Percentiles rank a stretch among this genome's conserved stretches.
phyloP scores from a whole-genome alignment of 257 asterid species.

The Nemophila menziesii region DNA sequence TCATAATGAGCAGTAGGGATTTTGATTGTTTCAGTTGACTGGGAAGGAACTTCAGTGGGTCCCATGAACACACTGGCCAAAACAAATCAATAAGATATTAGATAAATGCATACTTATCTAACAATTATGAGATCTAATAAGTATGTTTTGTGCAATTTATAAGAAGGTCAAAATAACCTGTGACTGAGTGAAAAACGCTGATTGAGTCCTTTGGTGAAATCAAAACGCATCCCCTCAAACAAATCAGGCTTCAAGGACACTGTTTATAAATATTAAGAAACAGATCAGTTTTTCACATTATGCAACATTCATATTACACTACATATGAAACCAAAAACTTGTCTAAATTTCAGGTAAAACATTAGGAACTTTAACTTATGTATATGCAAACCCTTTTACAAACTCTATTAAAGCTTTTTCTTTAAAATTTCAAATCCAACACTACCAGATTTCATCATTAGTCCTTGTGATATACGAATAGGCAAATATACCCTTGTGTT shows the following conservation, averaged over 20 bases:
- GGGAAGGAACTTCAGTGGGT: conserved; percentile 87
- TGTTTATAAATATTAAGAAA: conserved; percentile 27
- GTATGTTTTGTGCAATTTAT: background rate
- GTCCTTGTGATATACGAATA: no score
- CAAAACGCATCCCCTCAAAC: conserved; percentile 97
- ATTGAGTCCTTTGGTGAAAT: conserved; percentile 85
- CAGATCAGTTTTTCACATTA: background rate
- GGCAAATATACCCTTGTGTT: no score
- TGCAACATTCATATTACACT: background rate
- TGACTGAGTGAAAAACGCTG: conserved; percentile 87
- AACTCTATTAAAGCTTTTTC: no score
- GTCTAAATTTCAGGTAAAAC: background rate
- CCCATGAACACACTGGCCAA: conserved; percentile 81
- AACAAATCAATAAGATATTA: background rate
- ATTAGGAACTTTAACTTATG: no score
- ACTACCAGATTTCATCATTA: no score
- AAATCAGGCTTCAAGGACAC: conserved; percentile 99
- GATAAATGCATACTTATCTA: background rate
- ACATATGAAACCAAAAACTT: background rate
- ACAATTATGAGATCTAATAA: background rate
- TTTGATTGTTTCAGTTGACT: conserved; percentile 76
- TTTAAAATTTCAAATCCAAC: no score
- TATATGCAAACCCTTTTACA: no score
- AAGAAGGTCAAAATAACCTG: conserved; percentile 41
- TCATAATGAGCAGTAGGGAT: conserved; percentile 85